These are phyloP conservation scores for Ascosphaera pollenicola DNA, from an alignment of 2,329 filamentous ascomycete genomes.

Conservation along the genomic window DNA sequence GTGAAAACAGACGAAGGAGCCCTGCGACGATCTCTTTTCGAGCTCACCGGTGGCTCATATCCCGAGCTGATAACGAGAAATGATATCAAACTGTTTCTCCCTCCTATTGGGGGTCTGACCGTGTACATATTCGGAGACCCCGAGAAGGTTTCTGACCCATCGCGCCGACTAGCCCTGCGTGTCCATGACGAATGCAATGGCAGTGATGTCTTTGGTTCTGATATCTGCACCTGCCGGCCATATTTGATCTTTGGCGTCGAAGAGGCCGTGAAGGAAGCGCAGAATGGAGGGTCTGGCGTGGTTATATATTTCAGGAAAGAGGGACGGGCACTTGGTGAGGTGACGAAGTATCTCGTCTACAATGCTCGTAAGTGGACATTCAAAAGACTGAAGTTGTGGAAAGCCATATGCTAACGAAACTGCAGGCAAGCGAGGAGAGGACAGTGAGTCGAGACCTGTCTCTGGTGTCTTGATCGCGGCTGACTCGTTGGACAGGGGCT, in stretches of 20 bases:
- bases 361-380: conserved; percentile 23
- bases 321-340: conserved; percentile 80
- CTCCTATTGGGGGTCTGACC: conserved; percentile 84
- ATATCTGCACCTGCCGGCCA: conserved; percentile 84
- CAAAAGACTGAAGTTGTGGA: too few relatives aligned
- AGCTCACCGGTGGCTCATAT: conserved; percentile 89
- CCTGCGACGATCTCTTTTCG: conserved; percentile 69
- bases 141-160: conserved; percentile 77
- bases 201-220: conserved; percentile 90
- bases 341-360: conserved; percentile 65
- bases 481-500: conserved; percentile 59
- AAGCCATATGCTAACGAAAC: conserved; percentile 8
- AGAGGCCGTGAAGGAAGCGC: conserved; percentile 91
- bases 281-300: conserved; percentile 78
- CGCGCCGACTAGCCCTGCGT: conserved; percentile 57
- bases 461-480: conserved; percentile 35
- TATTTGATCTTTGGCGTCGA: conserved; percentile 95
- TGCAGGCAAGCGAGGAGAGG: conserved; percentile 14
- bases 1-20: conserved; percentile 55
- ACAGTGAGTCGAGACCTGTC: conserved; percentile 6
- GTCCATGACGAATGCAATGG: conserved; percentile 87
- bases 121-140: conserved; percentile 96
- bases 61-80: conserved; percentile 87
- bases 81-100: conserved; percentile 89
- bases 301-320: conserved; percentile 99